Evolutionary conservation across 257 asterid species (phyloP).

Genomic region (Mitragyna speciosa): DNA sequence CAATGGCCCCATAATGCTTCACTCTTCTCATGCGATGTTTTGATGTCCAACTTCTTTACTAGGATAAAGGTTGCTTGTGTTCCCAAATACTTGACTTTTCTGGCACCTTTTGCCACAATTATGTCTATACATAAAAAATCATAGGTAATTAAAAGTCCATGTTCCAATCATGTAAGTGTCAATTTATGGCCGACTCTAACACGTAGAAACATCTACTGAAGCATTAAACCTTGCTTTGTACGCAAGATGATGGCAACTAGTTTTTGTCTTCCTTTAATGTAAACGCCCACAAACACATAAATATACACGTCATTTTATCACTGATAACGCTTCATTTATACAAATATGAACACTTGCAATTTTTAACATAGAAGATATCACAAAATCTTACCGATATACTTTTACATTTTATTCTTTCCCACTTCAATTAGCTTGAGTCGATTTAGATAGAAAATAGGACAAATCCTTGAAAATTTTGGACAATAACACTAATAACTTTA

Average conservation of each 20-base stretch:
- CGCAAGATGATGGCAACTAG: neutral
- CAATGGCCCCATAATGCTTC: neutral
- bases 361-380: too few species aligned
- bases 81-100: neutral
- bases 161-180: neutral
- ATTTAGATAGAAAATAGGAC: too few species aligned
- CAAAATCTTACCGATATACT: too few species aligned
- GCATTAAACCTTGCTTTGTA: neutral
- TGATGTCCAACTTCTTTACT: neutral
- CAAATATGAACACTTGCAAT: too few species aligned
- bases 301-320: too few species aligned
- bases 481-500: too few species aligned
- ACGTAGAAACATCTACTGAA: neutral
- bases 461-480: too few species aligned
- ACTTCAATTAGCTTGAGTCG: too few species aligned
- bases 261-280: too few species aligned
- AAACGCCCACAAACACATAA: too few species aligned
- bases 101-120: neutral
- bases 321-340: too few species aligned
- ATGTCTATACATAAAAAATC: neutral
- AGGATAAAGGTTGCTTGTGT: neutral
- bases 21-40: conserved; percentile 4
- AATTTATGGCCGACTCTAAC: neutral
- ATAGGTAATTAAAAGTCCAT: neutral
- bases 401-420: too few species aligned